phyloP scores from a whole-genome alignment of 148 eudicot species.

The Vaccinium darrowii region DNA sequence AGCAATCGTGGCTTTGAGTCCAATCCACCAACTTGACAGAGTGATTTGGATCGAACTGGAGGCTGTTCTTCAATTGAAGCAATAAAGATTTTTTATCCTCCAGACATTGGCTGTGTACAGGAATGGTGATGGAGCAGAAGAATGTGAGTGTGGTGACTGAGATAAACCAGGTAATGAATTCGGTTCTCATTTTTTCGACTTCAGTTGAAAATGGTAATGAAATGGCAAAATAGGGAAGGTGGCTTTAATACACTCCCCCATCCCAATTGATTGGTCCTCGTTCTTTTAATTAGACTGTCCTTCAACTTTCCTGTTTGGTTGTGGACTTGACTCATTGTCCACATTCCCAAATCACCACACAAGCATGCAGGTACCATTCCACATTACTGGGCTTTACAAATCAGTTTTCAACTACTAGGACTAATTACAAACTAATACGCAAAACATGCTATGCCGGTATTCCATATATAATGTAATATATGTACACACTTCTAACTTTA shows the following conservation, averaged over 20 bases:
- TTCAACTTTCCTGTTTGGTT: too few species aligned
- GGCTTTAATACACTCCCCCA: background rate
- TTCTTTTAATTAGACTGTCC: too few species aligned
- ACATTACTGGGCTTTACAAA: too few species aligned
- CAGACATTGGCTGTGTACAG: conserved; percentile 12
- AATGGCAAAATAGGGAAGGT: background rate
- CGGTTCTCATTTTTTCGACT: conserved; percentile 8
- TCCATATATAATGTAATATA: too few species aligned
- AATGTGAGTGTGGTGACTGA: conserved; percentile 15
- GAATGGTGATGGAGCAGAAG: conserved; percentile 4
- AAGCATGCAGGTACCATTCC: too few species aligned
- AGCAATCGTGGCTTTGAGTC: conserved; percentile 32
- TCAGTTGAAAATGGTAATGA: background rate
- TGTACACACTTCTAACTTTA: too few species aligned
- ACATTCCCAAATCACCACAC: too few species aligned
- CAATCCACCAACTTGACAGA: conserved; percentile 18
- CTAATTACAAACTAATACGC: too few species aligned
- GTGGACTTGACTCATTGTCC: too few species aligned
- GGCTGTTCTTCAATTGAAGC: conserved; percentile 28
- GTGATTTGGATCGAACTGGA: background rate
- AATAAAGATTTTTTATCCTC: conserved; percentile 29
- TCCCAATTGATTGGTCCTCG: too few species aligned
- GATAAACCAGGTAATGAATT: conserved; percentile 8
- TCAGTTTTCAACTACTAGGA: too few species aligned
- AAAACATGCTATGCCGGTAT: too few species aligned